A percentile compares a stretch with the other conserved stretches of the same genome.
These are phyloP conservation scores for Quercus parvula DNA, from an alignment of 306 rosid genomes.

Conservation along the genomic window DNA sequence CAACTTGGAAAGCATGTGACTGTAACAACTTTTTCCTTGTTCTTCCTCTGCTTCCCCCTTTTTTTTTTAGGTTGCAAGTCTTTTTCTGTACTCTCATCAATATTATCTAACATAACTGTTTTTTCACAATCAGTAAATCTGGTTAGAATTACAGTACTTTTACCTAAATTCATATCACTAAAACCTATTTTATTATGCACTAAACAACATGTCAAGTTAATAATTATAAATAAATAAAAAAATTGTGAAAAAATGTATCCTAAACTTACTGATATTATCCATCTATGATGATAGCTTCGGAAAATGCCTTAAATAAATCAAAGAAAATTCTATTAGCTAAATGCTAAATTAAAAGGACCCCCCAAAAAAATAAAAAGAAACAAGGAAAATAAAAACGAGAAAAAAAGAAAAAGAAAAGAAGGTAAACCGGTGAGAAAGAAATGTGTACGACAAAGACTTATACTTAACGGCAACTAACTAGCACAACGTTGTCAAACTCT, in stretches of 20 bases:
- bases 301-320: no score
- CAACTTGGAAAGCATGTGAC: slow-evolving; percentile 20
- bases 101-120: background rate
- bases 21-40: background rate
- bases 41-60: background rate
- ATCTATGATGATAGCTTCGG: no score
- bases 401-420: background rate
- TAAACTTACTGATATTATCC: no score
- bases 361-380: background rate
- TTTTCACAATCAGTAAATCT: background rate
- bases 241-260: background rate
- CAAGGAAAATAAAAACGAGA: background rate
- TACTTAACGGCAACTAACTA: slow-evolving; percentile 19
- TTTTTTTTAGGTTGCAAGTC: no score
- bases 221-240: background rate
- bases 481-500: background rate
- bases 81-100: background rate
- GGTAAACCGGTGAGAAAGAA: background rate
- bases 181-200: no score
- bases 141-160: no score
- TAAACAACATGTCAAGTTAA: no score
- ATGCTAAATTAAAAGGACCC: no score
- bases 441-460: background rate
- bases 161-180: no score
- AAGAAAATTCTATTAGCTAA: no score